phyloP scores from a whole-genome alignment of 768 basidiomycete species.

The Tricholoma bakamatsutake region DNA sequence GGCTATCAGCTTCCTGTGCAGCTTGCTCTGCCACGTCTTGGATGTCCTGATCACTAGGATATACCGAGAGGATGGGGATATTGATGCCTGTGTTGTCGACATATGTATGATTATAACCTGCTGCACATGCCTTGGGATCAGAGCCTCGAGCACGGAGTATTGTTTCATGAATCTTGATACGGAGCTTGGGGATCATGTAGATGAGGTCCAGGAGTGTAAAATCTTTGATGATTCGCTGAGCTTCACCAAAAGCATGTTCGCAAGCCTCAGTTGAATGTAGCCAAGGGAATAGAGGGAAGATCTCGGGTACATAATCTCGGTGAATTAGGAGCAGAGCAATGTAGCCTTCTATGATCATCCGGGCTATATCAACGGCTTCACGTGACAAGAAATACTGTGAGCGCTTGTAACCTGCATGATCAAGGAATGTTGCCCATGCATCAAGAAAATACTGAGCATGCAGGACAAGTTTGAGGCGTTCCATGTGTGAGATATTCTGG shows the following conservation, averaged over 20 bases:
- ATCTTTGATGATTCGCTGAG: conserved; percentile 25
- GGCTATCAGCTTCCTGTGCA: conserved; percentile 14
- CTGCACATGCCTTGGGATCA: conserved; percentile 15
- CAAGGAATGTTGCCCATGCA: conserved; percentile 22
- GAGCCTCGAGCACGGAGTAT: conserved; percentile 6
- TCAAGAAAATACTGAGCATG: conserved; percentile 26
- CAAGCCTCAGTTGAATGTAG: conserved; percentile 22
- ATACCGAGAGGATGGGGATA: conserved; percentile 13
- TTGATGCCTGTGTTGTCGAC: conserved; percentile 7
- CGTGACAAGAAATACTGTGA: conserved; percentile 27
- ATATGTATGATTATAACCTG: conserved; percentile 15
- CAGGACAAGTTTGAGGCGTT: conserved; percentile 24
- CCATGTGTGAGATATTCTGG: conserved; percentile 25
- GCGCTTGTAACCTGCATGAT: conserved; percentile 11
- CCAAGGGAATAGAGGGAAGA: conserved; percentile 21
- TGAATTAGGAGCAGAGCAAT: conserved; percentile 25
- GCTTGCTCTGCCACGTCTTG: conserved; percentile 7
- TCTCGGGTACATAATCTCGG: conserved; percentile 21
- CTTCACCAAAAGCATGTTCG: conserved; percentile 15
- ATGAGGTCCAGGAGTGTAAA: conserved; percentile 28
- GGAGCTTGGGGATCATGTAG: conserved; percentile 14
- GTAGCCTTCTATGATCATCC: conserved; percentile 12
- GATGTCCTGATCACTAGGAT: conserved; percentile 12
- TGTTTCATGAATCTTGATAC: conserved; percentile 18
- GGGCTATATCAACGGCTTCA: conserved; percentile 25